Evolutionary conservation across 768 basidiomycete genomes (phyloP).

Genomic region (Suillus sp.): DNA sequence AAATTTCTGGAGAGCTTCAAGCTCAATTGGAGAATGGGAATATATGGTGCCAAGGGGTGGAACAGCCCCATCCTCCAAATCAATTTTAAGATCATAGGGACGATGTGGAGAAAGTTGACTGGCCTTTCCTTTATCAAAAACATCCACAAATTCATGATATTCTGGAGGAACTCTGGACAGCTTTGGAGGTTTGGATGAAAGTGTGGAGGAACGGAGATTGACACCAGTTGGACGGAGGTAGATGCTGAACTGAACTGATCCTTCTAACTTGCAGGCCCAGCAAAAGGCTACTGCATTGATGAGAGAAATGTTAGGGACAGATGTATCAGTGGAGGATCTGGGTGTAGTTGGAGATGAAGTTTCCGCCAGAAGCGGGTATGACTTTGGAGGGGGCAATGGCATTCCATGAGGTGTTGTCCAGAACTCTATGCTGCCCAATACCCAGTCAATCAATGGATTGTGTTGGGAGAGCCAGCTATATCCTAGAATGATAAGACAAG

Average conservation of each 20-base stretch:
- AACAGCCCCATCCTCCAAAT: too few relatives aligned
- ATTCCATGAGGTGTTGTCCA: neutral
- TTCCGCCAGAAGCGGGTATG: neutral
- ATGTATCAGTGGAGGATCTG: neutral
- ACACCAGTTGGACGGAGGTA: neutral
- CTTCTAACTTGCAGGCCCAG: too few relatives aligned
- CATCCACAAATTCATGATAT: too few relatives aligned
- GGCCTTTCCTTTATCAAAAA: too few relatives aligned
- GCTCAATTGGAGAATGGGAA: too few relatives aligned
- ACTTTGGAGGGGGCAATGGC: neutral
- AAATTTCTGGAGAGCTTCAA: too few relatives aligned
- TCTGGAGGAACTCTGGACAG: too few relatives aligned
- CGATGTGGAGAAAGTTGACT: too few relatives aligned
- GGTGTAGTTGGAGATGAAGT: neutral
- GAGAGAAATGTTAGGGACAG: neutral
- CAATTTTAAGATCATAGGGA: too few relatives aligned
- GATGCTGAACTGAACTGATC: neutral
- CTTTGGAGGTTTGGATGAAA: neutral
- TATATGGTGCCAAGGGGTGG: too few relatives aligned
- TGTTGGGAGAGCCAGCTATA: constrained; percentile 13
- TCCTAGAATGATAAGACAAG: constrained; percentile 9
- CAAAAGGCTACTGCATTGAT: neutral
- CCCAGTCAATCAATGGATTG: neutral
- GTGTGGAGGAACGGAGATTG: neutral
- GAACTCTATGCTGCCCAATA: neutral